Base-by-base conservation (phyloP, 2,329 filamentous ascomycete genomes). In the Talaromyces sp. region DNA sequence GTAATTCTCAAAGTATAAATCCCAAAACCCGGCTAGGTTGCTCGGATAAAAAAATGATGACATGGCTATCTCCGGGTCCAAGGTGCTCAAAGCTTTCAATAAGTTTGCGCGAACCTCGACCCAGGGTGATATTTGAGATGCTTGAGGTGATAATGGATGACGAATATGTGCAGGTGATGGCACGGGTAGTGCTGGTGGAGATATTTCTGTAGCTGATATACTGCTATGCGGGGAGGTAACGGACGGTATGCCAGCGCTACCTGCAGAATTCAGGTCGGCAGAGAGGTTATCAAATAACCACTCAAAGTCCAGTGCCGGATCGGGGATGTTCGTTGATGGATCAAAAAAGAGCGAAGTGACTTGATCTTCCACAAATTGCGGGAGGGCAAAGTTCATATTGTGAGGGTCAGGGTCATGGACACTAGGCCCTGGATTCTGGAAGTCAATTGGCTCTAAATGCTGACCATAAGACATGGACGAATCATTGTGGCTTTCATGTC, bases 1-100 rank as follows among this genome's bases (percentile, higher is more conserved):
- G 41, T 73, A 73, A 63, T 72, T 72, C 27, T 66, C 64, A 52
- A 73, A 73, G 52, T 73, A 73, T 10, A 70, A 57, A 47, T 71
- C 66, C 62, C 65, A 71, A 54, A 73, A 73, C 9, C 63, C 47
- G 7, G 64, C 64, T 1, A 73, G 60, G 43, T 71, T 72, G 5
- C 61, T 63, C 0, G 70, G 68, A 24, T 71, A 66, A 52, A 73
- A 73, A 37, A 73, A 73, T 16, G 69, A 66, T 10, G 67, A 69
- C 19, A 66, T 61, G 16, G 72, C 63, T 11, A 71, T 37, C 10
- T 66, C 65, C 14, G 60, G 64, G 16, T 69, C 66, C 3, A 73
- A 31, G 11, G 65, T 67, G 37, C 49, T 58, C 27, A 73, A 62
- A 24, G 71, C 69, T 19, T 63, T 58, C 43, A 70, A 58, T 19